Conservation (phyloP, 2,329 filamentous ascomycete species). For the Colletotrichum sp. region DNA sequence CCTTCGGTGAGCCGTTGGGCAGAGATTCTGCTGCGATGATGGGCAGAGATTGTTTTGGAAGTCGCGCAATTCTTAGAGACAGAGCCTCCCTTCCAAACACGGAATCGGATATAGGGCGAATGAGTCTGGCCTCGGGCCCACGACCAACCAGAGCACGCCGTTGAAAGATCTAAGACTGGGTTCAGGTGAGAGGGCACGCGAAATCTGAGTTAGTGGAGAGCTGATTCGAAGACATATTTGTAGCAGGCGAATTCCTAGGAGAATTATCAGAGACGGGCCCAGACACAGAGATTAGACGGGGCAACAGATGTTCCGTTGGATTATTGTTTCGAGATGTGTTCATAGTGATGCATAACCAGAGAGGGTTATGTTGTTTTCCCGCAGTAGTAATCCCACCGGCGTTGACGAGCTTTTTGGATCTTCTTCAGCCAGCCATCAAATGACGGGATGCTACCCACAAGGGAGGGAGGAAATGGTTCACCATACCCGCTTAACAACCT, state of each 20-base stretch:
- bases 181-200: not conserved
- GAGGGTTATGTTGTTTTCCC: not conserved
- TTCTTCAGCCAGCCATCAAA: not conserved
- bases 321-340: not conserved
- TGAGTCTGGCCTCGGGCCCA: constrained; percentile 29
- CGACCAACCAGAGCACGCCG: constrained; percentile 27
- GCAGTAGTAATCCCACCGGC: not conserved
- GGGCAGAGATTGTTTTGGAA: constrained; percentile 10
- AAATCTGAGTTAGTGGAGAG: not conserved
- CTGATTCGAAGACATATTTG: not conserved
- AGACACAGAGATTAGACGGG: not conserved
- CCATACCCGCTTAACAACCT: not conserved
- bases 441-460: not conserved
- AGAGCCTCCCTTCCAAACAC: constrained; percentile 23
- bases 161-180: constrained; percentile 20
- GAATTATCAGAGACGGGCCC: not conserved
- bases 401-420: not conserved
- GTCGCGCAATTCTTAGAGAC: constrained; percentile 23
- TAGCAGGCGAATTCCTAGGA: not conserved
- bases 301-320: not conserved
- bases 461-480: not conserved
- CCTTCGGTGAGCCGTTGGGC: constrained; percentile 34
- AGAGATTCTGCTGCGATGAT: not conserved
- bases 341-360: not conserved
- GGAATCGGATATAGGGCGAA: constrained; percentile 28